Evolutionary conservation across 768 basidiomycete species (phyloP), one percentile per base, ranked within the genome.

Genomic region (Collybia mongolica): DNA sequence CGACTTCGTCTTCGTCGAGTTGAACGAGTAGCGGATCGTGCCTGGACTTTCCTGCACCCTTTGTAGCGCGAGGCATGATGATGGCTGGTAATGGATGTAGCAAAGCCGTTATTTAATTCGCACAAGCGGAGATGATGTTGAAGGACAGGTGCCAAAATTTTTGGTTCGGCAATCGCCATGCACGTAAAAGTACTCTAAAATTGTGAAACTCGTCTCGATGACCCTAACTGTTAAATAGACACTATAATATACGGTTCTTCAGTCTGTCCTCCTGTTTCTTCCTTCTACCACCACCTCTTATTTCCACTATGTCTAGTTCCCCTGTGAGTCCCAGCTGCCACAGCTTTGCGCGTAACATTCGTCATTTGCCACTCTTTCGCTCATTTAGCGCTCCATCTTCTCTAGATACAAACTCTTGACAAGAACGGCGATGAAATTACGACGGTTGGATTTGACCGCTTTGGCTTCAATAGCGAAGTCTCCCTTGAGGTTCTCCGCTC

Each of bases 11-110:
- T 52, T 86, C 83, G 46, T 82, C 77, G 48, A 98, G 79, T 69
- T 97, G 90, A 22, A 86, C 74, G 59, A 88, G 84, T 24, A 98
- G 79, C 36, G 95, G 94, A 60, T 93, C 94, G 71, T 93, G 95
- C 62, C 92, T 75, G 17, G 76, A 65, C 56, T 84, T 90, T 45
- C 71, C 71, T 9, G 73, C 56, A 4, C 75, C 57, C 65, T 80
- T 85, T 52, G 72, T 67, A 5, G 75, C 69, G 54, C 86, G 80
- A 54, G 90, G 90, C 90, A 91, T 91, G 54, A 49, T 56, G 12
- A 17, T 20, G 20, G 39, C 18, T n/a, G 42, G 18, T 38, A 29
- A 19, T 48, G 38, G 55, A 28, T 52, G 44, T 38, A 49, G 44
- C 15, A 24, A 29, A 43, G 52, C 17, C 49, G 49, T 11, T 19